Conservation (phyloP, 78 protist genomes). For the Dictyostelium intermedium region DNA sequence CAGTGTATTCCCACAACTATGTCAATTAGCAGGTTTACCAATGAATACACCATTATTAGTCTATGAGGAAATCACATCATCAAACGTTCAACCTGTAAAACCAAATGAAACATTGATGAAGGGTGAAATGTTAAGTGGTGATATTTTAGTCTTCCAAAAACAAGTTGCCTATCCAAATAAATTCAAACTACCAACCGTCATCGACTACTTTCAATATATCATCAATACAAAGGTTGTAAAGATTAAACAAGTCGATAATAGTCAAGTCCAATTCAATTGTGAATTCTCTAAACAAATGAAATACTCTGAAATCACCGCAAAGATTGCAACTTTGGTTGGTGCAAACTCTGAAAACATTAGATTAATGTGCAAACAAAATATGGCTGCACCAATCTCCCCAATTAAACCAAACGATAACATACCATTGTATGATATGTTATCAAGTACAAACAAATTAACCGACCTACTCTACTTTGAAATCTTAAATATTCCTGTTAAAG, state of each 20-base stretch:
- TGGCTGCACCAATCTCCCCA: neutral
- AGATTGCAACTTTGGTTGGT: constrained; percentile 4
- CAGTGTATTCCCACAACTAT: neutral
- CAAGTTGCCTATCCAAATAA: neutral
- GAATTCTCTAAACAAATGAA: constrained; percentile 50
- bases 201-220: constrained; percentile 13
- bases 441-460: neutral
- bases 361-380: neutral
- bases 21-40: constrained; percentile 42
- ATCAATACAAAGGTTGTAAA: constrained; percentile 8
- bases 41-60: neutral
- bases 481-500: constrained; percentile 57
- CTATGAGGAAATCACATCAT: constrained; percentile 42
- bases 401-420: constrained; percentile 76
- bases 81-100: constrained; percentile 10
- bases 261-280: neutral
- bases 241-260: constrained; percentile 47
- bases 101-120: constrained; percentile 11
- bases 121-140: constrained; percentile 36
- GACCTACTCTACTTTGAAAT: constrained; percentile 63
- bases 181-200: constrained; percentile 9
- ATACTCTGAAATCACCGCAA: constrained; percentile 43
- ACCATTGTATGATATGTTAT: constrained; percentile 49
- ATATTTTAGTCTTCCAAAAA: constrained; percentile 66
- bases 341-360: constrained; percentile 43